Evolutionary conservation across 2,329 filamentous ascomycete genomes (phyloP).

Genomic region (Scleromitrula shiraiana): DNA sequence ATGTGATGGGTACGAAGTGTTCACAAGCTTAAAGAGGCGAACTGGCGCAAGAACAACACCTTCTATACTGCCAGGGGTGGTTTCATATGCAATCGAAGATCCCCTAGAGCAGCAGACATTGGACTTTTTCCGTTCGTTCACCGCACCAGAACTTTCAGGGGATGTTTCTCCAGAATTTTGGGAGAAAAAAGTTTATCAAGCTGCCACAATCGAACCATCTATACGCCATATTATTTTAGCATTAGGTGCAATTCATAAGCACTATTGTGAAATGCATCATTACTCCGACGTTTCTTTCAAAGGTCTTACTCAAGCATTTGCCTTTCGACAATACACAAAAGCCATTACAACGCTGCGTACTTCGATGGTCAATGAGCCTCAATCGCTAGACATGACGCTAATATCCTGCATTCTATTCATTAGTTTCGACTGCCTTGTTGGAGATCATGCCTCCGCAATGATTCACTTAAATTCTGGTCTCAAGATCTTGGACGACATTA

Average conservation of each 20-base stretch:
- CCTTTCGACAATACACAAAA: slow-evolving; percentile 50
- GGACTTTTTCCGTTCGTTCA: slow-evolving; percentile 22
- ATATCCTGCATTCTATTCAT: slow-evolving; percentile 57
- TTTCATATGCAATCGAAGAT: slow-evolving; percentile 10
- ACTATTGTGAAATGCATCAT: slow-evolving; percentile 34
- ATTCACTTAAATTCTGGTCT: slow-evolving; percentile 25
- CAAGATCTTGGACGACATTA: slow-evolving; percentile 23
- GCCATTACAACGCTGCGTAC: slow-evolving; percentile 36
- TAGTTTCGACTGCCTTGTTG: slow-evolving; percentile 46
- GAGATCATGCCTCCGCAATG: slow-evolving; percentile 23
- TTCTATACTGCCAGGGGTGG: neutral
- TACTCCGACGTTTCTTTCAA: slow-evolving; percentile 29
- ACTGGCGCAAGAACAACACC: neutral
- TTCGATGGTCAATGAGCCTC: slow-evolving; percentile 20
- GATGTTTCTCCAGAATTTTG: slow-evolving; percentile 24
- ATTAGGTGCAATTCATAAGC: slow-evolving; percentile 25
- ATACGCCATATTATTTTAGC: slow-evolving; percentile 25
- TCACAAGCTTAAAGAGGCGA: neutral
- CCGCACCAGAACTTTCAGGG: slow-evolving; percentile 20
- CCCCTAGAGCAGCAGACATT: slow-evolving; percentile 19
- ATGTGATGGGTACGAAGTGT: slow-evolving; percentile 25
- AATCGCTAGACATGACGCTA: slow-evolving; percentile 35
- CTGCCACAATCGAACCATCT: slow-evolving; percentile 19
- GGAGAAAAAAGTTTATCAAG: slow-evolving; percentile 20
- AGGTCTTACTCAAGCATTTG: slow-evolving; percentile 32